Percentiles rank a stretch among this genome's conserved stretches.
phyloP scores from a whole-genome alignment of 108 stramenopile genomes.

The Craspedostauros australis region DNA sequence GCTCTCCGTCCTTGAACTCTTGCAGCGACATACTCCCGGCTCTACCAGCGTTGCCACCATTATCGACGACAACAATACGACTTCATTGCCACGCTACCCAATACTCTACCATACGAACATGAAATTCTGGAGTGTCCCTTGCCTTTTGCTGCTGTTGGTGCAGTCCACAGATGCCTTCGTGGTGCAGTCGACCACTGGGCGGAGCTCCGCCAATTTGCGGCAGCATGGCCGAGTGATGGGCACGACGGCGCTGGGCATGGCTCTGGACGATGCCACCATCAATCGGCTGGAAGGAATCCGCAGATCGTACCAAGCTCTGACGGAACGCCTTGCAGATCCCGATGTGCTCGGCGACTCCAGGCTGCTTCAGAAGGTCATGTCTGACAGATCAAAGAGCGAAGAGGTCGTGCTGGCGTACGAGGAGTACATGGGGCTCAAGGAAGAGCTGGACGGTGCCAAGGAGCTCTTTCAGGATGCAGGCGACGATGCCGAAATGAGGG shows the following conservation, averaged over 20 bases:
- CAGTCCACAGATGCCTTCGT: too few relatives aligned
- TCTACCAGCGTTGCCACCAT: too few relatives aligned
- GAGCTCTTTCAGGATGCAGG: slow-evolving; percentile 82
- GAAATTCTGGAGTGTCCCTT: too few relatives aligned
- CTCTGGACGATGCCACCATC: slow-evolving; percentile 57
- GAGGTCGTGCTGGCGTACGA: slow-evolving; percentile 73
- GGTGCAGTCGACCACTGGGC: too few relatives aligned
- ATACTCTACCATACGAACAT: too few relatives aligned
- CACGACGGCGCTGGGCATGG: slow-evolving; percentile 17
- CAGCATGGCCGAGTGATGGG: too few relatives aligned
- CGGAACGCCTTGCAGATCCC: slow-evolving; percentile 79
- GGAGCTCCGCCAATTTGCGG: too few relatives aligned
- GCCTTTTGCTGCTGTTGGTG: too few relatives aligned
- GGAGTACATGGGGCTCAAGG: slow-evolving; percentile 53
- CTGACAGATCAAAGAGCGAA: slow-evolving; percentile 71
- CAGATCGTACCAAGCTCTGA: slow-evolving; percentile 64
- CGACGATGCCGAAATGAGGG: slow-evolving; percentile 78
- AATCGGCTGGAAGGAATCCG: slow-evolving; percentile 66
- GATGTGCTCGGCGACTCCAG: slow-evolving; percentile 77
- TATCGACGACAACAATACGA: too few relatives aligned
- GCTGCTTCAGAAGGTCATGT: slow-evolving; percentile 65
- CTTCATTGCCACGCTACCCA: too few relatives aligned
- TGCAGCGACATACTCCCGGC: too few relatives aligned
- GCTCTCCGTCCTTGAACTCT: too few relatives aligned
- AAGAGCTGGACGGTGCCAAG: slow-evolving; percentile 61